phyloP scores from a whole-genome alignment of 371 early-diverging fungal genomes.

The Saksenaea vasiformis region DNA sequence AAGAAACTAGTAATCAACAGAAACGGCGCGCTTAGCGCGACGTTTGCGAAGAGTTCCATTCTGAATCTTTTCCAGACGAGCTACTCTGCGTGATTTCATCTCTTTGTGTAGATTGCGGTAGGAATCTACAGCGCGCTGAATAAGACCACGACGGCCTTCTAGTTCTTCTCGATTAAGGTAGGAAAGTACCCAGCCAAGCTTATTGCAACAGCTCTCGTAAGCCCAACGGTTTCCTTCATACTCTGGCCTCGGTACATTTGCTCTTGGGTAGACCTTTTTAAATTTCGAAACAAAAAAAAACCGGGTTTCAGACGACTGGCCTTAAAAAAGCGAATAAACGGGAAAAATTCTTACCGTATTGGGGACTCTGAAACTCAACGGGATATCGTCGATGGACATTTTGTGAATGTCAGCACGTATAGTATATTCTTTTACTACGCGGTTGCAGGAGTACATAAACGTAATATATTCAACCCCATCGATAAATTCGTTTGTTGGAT shows the following conservation, averaged over 20 bases:
- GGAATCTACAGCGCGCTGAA: slow-evolving; percentile 92
- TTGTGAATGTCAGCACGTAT: slow-evolving; percentile 79
- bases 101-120: slow-evolving; percentile 85
- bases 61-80: slow-evolving; percentile 73
- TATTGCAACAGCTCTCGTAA: slow-evolving; percentile 89
- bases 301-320: background rate
- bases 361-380: slow-evolving; percentile 66
- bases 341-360: slow-evolving; percentile 60
- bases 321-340: background rate
- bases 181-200: slow-evolving; percentile 84
- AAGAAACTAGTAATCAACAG: background rate
- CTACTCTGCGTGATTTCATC: slow-evolving; percentile 71
- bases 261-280: slow-evolving; percentile 77
- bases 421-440: slow-evolving; percentile 67
- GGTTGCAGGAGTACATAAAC: slow-evolving; percentile 68
- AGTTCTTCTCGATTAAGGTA: slow-evolving; percentile 78
- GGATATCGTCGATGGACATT: slow-evolving; percentile 59
- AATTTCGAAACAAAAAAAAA: slow-evolving; percentile 2
- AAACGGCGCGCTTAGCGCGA: slow-evolving; percentile 13
- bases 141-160: slow-evolving; percentile 80
- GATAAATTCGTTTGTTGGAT: slow-evolving; percentile 41
- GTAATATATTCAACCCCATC: slow-evolving; percentile 67
- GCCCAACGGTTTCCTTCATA: slow-evolving; percentile 90
- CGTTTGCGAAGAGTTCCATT: slow-evolving; percentile 68
- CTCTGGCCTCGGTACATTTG: slow-evolving; percentile 59